These are phyloP conservation scores for Cladosporium phlei DNA, from an alignment of 2,329 filamentous ascomycete genomes.

Conservation along the genomic window DNA sequence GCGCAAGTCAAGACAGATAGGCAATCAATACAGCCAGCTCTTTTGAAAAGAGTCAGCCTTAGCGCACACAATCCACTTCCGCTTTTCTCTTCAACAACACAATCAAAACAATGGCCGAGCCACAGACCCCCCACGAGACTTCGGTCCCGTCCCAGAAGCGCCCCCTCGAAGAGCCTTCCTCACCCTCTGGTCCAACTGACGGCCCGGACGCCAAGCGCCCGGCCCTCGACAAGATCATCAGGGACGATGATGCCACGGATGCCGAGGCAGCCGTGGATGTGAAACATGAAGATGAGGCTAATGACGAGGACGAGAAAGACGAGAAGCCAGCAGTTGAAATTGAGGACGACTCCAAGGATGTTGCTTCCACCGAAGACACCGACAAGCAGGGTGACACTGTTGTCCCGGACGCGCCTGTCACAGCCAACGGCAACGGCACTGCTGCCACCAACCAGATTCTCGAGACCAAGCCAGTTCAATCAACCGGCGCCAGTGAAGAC, in stretches of 20 bases:
- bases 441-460: constrained; percentile 33
- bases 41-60: constrained; percentile 4
- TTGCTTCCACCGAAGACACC: constrained; percentile 32
- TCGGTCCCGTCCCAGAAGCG: constrained; percentile 72
- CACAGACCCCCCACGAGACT: constrained; percentile 36
- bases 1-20: constrained; percentile 12
- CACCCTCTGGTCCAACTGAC: constrained; percentile 82
- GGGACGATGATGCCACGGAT: constrained; percentile 48
- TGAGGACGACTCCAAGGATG: constrained; percentile 6
- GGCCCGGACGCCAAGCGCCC: constrained; percentile 96
- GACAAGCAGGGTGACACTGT: constrained; percentile 65
- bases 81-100: not conserved
- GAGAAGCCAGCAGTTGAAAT: not conserved
- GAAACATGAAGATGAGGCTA: constrained; percentile 14
- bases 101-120: constrained; percentile 25
- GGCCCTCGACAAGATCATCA: constrained; percentile 85
- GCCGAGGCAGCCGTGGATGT: constrained; percentile 32
- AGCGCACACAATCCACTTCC: not conserved
- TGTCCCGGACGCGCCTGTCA: constrained; percentile 55
- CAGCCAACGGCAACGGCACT: constrained; percentile 45
- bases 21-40: constrained; percentile 7
- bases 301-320: constrained; percentile 21
- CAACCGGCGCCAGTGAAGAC: constrained; percentile 51
- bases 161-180: constrained; percentile 93
- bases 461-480: constrained; percentile 40